These are phyloP conservation scores for Onygenales sp. DNA, from an alignment of 2,329 filamentous ascomycete species.

Conservation along the genomic window DNA sequence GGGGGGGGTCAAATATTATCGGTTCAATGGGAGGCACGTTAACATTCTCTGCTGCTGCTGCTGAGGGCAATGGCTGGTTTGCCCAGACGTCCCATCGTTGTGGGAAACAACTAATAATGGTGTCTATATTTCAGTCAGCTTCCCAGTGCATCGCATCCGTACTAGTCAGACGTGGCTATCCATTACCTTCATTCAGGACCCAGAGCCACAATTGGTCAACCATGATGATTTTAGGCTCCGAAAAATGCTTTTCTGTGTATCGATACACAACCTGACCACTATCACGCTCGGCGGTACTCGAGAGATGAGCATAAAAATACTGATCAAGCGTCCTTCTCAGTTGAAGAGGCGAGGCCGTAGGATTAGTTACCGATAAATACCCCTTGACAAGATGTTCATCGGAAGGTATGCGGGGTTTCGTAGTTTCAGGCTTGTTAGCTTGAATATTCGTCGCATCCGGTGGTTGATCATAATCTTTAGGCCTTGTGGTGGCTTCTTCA, in stretches of 20 bases:
- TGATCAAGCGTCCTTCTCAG: slow-evolving; percentile 49
- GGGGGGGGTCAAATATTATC: neutral
- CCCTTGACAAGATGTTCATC: slow-evolving; percentile 1
- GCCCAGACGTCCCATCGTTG: slow-evolving; percentile 25
- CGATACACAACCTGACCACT: slow-evolving; percentile 56
- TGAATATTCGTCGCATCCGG: neutral
- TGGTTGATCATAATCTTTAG: neutral
- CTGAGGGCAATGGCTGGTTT: neutral
- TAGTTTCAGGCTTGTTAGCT: neutral
- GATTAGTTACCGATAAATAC: neutral
- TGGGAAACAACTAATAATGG: slow-evolving; percentile 42
- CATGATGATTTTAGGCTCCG: slow-evolving; percentile 55
- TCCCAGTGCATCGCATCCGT: neutral
- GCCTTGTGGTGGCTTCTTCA: neutral
- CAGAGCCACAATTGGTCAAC: slow-evolving; percentile 62
- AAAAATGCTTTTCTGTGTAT: slow-evolving; percentile 35
- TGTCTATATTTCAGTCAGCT: slow-evolving; percentile 25
- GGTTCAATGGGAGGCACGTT: neutral
- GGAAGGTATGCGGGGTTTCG: neutral
- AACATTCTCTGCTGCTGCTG: neutral
- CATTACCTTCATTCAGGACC: slow-evolving; percentile 39
- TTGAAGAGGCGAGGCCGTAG: neutral
- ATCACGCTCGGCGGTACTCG: slow-evolving; percentile 48
- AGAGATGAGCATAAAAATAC: slow-evolving; percentile 53
- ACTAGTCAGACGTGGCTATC: neutral